Conservation (phyloP, 331 rosid genomes). For the Pyracantha coccinea region DNA sequence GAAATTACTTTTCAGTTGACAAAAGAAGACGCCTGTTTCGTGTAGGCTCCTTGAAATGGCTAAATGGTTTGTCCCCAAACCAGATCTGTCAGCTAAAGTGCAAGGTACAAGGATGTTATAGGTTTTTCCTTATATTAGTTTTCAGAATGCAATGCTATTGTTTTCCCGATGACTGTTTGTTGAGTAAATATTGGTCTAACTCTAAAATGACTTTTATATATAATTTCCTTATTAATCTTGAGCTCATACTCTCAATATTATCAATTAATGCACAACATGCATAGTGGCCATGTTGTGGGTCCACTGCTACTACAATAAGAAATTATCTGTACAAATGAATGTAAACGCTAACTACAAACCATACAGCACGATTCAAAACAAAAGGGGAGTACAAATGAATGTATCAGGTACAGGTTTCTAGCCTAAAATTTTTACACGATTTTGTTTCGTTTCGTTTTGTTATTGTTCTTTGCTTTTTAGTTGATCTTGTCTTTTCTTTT, state of each 20-base stretch:
- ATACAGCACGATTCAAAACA: no score
- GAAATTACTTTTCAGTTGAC: conserved; percentile 81
- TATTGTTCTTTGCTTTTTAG: neutral
- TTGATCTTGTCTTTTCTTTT: neutral
- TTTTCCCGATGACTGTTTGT: neutral
- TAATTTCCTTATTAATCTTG: neutral
- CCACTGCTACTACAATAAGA: neutral
- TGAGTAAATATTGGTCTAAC: neutral
- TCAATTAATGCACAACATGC: neutral
- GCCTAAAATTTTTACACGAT: neutral
- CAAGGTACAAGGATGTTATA: conserved; percentile 47
- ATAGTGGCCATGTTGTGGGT: neutral
- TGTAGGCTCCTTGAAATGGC: conserved; percentile 84
- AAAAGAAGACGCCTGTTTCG: conserved; percentile 79
- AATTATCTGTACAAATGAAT: neutral
- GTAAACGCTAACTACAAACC: neutral
- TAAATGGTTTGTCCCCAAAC: conserved; percentile 50
- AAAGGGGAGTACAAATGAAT: neutral
- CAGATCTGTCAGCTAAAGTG: conserved; percentile 51
- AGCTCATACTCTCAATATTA: neutral
- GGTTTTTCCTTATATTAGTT: neutral
- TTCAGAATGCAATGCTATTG: neutral
- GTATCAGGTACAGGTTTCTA: neutral
- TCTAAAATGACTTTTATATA: neutral
- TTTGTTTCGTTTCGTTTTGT: neutral